Percentiles rank a stretch among this genome's conserved stretches.
phyloP scores from a whole-genome alignment of 1,284 basidiomycete genomes.

The Tausonia pullulans region DNA sequence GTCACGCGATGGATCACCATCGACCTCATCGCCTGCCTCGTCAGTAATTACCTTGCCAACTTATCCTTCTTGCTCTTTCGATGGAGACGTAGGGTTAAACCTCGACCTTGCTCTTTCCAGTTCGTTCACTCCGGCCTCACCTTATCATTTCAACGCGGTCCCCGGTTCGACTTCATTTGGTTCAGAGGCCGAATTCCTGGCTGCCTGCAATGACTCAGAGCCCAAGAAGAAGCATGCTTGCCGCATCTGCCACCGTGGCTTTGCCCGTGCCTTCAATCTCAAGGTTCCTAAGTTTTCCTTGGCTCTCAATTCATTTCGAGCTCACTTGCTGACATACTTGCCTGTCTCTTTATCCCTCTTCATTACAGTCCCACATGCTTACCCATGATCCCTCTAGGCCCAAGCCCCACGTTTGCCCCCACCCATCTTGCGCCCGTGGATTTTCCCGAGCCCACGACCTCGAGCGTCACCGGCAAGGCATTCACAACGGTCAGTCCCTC shows the following conservation, averaged over 20 bases:
- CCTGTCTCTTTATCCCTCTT: not conserved
- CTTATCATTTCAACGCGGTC: too few species aligned
- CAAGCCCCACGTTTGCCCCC: constrained; percentile 36
- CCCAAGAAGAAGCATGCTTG: constrained; percentile 38
- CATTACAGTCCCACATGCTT: constrained; percentile 29
- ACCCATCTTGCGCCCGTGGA: constrained; percentile 32
- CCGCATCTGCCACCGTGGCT: constrained; percentile 33
- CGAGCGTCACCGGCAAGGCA: constrained; percentile 36
- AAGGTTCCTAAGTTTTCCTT: constrained; percentile 24
- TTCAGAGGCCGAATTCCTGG: too few species aligned
- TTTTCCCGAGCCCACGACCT: constrained; percentile 38
- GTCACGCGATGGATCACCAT: too few species aligned
- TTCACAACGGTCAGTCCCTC: constrained; percentile 6
- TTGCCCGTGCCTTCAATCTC: constrained; percentile 37
- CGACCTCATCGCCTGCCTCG: too few species aligned
- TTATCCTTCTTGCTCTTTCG: too few species aligned
- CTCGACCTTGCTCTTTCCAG: too few species aligned
- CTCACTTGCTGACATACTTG: too few species aligned
- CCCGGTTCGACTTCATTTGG: too few species aligned
- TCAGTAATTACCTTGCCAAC: too few species aligned
- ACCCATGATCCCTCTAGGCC: constrained; percentile 36
- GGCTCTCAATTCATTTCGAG: not conserved
- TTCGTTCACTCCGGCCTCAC: too few species aligned
- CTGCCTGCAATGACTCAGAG: constrained; percentile 18
- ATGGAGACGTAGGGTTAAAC: too few species aligned